phyloP scores from a whole-genome alignment of 148 eudicot genomes.

The Beta vulgaris region DNA sequence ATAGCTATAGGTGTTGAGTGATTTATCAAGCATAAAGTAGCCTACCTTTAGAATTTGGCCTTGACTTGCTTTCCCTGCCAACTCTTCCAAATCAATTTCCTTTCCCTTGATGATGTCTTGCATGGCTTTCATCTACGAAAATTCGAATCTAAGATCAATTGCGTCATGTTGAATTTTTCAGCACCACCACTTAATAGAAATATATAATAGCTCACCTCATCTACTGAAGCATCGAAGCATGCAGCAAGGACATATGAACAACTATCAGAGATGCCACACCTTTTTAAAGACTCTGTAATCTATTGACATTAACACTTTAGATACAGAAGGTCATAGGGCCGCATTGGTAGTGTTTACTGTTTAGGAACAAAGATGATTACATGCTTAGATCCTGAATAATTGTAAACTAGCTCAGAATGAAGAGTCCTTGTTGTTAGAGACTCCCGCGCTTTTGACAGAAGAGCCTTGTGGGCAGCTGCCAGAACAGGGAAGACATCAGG shows the following conservation, averaged over 20 bases:
- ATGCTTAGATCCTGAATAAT: slow-evolving; percentile 93
- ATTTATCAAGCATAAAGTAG: not conserved
- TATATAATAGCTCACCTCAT: slow-evolving; percentile 51
- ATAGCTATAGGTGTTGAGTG: not conserved
- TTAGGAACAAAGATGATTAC: slow-evolving; percentile 35
- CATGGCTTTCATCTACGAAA: slow-evolving; percentile 10
- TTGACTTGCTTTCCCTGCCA: slow-evolving; percentile 61
- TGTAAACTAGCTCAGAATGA: slow-evolving; percentile 93
- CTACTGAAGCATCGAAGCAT: slow-evolving; percentile 66
- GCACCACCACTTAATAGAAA: not conserved
- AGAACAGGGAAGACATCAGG: slow-evolving; percentile 88
- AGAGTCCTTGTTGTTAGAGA: slow-evolving; percentile 74
- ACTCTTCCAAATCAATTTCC: slow-evolving; percentile 73
- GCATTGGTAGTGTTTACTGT: not conserved
- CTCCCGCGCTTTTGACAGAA: slow-evolving; percentile 63
- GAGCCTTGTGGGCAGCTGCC: slow-evolving; percentile 87
- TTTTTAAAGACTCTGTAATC: slow-evolving; percentile 92
- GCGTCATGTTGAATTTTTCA: not conserved
- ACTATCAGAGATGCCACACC: slow-evolving; percentile 85
- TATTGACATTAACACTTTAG: slow-evolving; percentile 19
- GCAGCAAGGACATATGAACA: slow-evolving; percentile 77
- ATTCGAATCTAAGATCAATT: slow-evolving; percentile 1
- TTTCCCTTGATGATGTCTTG: slow-evolving; percentile 41
- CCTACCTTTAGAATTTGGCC: slow-evolving; percentile 75
- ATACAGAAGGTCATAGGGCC: not conserved